A percentile compares a stretch with the other conserved stretches of the same genome.
Conservation (phyloP, 2,329 filamentous ascomycete genomes). For the Alternaria sp. region DNA sequence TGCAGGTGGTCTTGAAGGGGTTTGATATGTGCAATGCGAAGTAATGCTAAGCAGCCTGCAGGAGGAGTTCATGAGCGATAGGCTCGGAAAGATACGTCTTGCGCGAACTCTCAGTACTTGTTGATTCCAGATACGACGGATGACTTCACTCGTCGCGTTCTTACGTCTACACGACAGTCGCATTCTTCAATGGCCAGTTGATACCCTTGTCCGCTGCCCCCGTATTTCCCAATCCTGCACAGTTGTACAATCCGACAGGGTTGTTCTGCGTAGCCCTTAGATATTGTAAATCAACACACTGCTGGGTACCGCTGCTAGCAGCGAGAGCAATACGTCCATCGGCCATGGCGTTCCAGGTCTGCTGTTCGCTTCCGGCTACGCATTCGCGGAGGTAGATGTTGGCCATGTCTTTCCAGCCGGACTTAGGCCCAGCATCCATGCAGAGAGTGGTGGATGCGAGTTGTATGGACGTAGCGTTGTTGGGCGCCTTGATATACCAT, state of each 20-base stretch:
- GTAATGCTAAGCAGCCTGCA: not conserved
- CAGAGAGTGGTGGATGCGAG: slow-evolving; percentile 40
- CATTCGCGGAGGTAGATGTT: slow-evolving; percentile 39
- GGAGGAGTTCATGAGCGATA: not conserved
- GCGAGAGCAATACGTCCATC: slow-evolving; percentile 39
- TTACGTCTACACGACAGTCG: slow-evolving; percentile 11
- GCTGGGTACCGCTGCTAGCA: slow-evolving; percentile 13
- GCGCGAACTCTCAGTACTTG: not conserved
- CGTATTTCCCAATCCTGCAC: slow-evolving; percentile 40
- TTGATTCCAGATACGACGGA: not conserved
- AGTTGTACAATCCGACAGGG: slow-evolving; percentile 44
- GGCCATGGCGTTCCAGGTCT: slow-evolving; percentile 40
- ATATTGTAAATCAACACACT: slow-evolving; percentile 47
- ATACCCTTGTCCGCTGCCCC: slow-evolving; percentile 47
- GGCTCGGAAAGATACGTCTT: not conserved
- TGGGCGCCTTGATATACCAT: slow-evolving; percentile 37
- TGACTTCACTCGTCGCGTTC: not conserved
- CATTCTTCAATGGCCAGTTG: slow-evolving; percentile 45
- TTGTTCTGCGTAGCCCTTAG: slow-evolving; percentile 42
- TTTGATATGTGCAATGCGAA: not conserved
- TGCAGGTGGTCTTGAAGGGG: not conserved
- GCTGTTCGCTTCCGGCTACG: slow-evolving; percentile 27
- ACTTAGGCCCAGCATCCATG: slow-evolving; percentile 42
- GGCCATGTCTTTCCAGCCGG: slow-evolving; percentile 47
- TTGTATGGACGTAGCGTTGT: slow-evolving; percentile 36